phyloP scores from a whole-genome alignment of 2,329 filamentous ascomycete genomes.

The Myotisia sp. region DNA sequence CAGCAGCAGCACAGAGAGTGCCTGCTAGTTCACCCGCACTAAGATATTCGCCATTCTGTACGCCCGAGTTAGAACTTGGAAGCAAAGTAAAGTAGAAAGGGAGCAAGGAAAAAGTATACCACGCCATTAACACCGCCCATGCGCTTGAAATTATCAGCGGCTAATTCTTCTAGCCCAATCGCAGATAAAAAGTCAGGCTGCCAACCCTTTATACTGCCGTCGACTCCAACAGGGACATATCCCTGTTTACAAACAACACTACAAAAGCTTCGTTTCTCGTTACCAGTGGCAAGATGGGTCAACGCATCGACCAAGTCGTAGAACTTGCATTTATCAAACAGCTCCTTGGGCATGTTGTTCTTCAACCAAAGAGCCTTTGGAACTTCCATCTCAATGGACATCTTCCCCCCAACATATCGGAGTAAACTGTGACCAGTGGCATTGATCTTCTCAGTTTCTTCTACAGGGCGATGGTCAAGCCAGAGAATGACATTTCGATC shows the following conservation, averaged over 20 bases:
- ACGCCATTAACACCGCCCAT: conserved; percentile 90
- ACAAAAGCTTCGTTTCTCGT: conserved; percentile 84
- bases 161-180: conserved; percentile 75
- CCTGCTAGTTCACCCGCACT: conserved; percentile 89
- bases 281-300: conserved; percentile 85
- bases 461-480: conserved; percentile 86
- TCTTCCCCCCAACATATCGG: conserved; percentile 89
- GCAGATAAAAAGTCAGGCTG: conserved; percentile 82
- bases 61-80: too few species aligned
- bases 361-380: conserved; percentile 97
- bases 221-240: conserved; percentile 89
- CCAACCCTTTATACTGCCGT: conserved; percentile 96
- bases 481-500: conserved; percentile 93
- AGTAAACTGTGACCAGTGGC: conserved; percentile 81
- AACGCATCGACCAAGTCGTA: conserved; percentile 89
- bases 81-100: too few species aligned
- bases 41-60: conserved; percentile 75
- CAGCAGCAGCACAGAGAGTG: conserved; percentile 68
- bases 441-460: conserved; percentile 89
- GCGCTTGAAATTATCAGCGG: conserved; percentile 74
- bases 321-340: conserved; percentile 89
- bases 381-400: conserved; percentile 99
- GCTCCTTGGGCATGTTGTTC: conserved; percentile 87
- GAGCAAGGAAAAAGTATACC: too few species aligned
- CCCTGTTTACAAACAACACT: conserved; percentile 96